Conservation (phyloP, 371 early-diverging fungal species). For the Cokeromyces recurvatus region DNA sequence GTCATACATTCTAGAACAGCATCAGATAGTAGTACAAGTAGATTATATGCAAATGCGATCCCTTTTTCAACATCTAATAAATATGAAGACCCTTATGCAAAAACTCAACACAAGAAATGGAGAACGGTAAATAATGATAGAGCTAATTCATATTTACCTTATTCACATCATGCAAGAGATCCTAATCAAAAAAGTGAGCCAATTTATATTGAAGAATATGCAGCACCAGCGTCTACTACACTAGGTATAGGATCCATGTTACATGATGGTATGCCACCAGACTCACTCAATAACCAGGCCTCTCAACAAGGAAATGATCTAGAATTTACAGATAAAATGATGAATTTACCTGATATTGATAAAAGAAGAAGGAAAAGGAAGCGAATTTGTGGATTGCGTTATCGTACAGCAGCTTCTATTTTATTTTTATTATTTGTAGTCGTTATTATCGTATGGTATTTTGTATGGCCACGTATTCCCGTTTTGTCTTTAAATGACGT, state of each 20-base stretch:
- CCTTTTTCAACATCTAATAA: neutral
- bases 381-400: conserved; percentile 14
- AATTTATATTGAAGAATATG: conserved; percentile 32
- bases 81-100: conserved; percentile 35
- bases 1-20: conserved; percentile 32
- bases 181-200: conserved; percentile 23
- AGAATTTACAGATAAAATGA: conserved; percentile 3
- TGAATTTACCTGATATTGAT: conserved; percentile 1
- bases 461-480: conserved; percentile 37
- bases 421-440: neutral
- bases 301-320: neutral
- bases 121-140: neutral
- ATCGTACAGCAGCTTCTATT: conserved; percentile 3
- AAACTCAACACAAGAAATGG: neutral
- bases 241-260: conserved; percentile 27
- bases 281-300: neutral
- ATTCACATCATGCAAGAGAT: conserved; percentile 38
- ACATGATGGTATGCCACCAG: conserved; percentile 9
- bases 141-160: conserved; percentile 45
- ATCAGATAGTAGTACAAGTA: conserved; percentile 40
- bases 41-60: conserved; percentile 14
- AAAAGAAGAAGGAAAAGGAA: conserved; percentile 6
- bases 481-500: conserved; percentile 11
- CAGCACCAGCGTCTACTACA: conserved; percentile 5
- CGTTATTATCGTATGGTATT: conserved; percentile 25